Evolutionary conservation across 495 filamentous ascomycete species (phyloP).

Genomic region (Rhypophila decipiens): DNA sequence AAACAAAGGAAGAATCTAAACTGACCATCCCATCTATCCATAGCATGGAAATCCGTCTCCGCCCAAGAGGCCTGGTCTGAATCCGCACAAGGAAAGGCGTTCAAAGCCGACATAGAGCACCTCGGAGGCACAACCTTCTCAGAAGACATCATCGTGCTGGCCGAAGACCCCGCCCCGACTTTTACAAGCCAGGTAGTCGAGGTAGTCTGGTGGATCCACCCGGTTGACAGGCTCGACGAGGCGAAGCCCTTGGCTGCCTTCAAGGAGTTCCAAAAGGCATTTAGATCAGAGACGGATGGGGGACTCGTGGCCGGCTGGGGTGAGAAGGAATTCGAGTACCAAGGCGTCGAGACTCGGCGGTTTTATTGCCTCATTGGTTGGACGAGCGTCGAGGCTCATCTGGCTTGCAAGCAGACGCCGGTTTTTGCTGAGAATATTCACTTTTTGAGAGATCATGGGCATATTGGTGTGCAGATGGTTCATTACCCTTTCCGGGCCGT

Average conservation of each 20-base stretch:
- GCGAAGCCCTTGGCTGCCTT: background rate
- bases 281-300: background rate
- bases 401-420: background rate
- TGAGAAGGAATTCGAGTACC: background rate
- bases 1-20: background rate
- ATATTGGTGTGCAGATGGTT: background rate
- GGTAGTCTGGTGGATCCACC: background rate
- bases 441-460: background rate
- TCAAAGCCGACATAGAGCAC: background rate
- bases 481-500: background rate
- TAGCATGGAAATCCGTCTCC: background rate
- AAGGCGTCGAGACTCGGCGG: background rate
- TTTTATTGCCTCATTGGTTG: background rate
- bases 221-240: background rate
- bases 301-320: background rate
- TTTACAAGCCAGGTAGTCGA: background rate
- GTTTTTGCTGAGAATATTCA: background rate
- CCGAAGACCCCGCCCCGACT: background rate
- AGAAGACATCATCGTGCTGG: background rate
- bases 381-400: background rate
- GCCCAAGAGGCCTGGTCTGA: background rate
- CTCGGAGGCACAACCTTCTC: background rate
- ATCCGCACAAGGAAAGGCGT: background rate
- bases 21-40: background rate
- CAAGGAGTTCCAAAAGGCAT: background rate